A percentile compares a stretch with the other conserved stretches of the same genome.
phyloP scores from a whole-genome alignment of 208 protist species.

The Crithidia acanthocephali region DNA sequence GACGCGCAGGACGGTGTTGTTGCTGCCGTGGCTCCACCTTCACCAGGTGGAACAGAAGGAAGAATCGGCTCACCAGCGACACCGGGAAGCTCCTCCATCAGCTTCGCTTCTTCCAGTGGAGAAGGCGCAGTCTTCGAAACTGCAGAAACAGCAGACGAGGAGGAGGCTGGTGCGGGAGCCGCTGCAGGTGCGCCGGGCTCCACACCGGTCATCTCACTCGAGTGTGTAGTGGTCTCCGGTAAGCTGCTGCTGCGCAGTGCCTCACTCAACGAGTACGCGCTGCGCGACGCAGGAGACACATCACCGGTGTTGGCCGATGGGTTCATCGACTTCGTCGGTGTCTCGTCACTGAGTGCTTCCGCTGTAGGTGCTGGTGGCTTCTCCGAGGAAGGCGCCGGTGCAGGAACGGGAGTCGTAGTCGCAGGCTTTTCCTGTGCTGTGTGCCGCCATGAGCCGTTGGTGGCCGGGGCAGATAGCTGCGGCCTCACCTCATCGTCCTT shows the following conservation, averaged over 20 bases:
- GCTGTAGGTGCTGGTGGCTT: not conserved
- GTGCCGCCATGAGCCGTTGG: not conserved
- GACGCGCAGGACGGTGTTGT: not conserved
- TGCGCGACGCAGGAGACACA: not conserved
- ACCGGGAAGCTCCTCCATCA: not conserved
- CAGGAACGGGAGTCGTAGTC: not conserved
- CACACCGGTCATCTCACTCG: not conserved
- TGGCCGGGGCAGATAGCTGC: not conserved
- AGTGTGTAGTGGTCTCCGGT: not conserved
- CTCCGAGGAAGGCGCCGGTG: not conserved
- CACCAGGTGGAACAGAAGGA: not conserved
- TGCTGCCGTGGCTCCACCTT: not conserved
- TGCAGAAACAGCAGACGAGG: too few species aligned
- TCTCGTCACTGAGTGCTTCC: too few species aligned
- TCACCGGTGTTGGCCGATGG: not conserved
- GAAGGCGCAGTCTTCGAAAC: not conserved
- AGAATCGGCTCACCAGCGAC: not conserved
- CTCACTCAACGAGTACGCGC: slow-evolving; percentile 11
- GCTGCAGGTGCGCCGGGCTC: not conserved
- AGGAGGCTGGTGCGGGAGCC: not conserved
- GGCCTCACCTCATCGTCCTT: slow-evolving; percentile 4
- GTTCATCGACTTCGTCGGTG: not conserved
- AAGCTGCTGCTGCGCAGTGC: slow-evolving; percentile 1
- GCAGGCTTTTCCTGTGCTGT: not conserved
- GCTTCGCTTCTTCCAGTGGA: not conserved